A percentile compares a stretch with the other conserved stretches of the same genome.
Conservation (phyloP, 768 basidiomycete species). For the Thelephora ganbajun region DNA sequence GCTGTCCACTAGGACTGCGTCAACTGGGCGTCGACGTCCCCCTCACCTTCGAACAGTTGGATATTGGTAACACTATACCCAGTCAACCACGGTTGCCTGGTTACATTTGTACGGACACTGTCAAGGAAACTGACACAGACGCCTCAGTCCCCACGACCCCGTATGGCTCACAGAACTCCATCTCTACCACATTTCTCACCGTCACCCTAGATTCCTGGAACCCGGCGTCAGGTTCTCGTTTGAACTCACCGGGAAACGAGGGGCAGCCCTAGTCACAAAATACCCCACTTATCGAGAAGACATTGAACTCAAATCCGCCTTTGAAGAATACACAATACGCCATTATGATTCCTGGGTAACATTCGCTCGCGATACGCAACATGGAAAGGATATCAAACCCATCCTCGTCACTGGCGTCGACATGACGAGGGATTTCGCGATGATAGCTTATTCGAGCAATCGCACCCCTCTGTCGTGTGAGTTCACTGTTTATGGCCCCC, state of each 20-base stretch:
- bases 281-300: neutral
- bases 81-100: neutral
- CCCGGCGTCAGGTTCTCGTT: neutral
- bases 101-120: neutral
- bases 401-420: slow-evolving; percentile 6
- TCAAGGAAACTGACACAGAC: neutral
- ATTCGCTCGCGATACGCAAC: neutral
- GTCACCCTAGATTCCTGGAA: neutral
- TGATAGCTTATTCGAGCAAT: slow-evolving; percentile 5
- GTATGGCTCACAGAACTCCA: neutral
- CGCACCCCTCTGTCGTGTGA: neutral
- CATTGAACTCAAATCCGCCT: neutral
- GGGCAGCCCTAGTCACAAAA: neutral
- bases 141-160: neutral
- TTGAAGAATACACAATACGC: neutral
- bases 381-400: neutral
- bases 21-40: slow-evolving; percentile 4
- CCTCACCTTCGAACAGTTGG: slow-evolving; percentile 1
- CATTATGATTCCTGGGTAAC: neutral
- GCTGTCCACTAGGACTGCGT: neutral
- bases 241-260: neutral
- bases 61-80: neutral
- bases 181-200: neutral
- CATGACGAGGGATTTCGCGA: too few relatives aligned
- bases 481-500: neutral